Percentiles rank a stretch among this genome's conserved stretches.
These are phyloP conservation scores for Tephrocybe rancida DNA, from an alignment of 768 basidiomycete species.

Conservation along the genomic window DNA sequence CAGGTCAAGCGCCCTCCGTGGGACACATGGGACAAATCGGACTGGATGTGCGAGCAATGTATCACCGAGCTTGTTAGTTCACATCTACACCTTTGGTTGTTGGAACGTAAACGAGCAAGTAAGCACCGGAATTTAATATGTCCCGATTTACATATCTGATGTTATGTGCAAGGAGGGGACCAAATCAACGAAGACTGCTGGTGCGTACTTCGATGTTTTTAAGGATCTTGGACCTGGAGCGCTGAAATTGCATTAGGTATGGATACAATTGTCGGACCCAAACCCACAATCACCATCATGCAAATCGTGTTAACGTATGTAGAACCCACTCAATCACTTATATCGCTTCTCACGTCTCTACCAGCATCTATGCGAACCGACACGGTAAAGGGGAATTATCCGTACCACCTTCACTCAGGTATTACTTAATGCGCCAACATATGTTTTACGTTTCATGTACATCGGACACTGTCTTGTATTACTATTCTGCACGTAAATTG, in stretches of 20 bases:
- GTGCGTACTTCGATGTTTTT: conserved; percentile 16
- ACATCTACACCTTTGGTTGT: conserved; percentile 30
- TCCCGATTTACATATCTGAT: neutral
- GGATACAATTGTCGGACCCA: conserved; percentile 33
- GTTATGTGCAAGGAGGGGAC: conserved; percentile 10
- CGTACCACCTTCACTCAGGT: no score
- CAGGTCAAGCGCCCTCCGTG: conserved; percentile 13
- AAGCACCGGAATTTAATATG: neutral
- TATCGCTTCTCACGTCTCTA: neutral
- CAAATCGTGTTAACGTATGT: conserved; percentile 27
- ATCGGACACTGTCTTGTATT: no score
- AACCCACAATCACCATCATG: conserved; percentile 23
- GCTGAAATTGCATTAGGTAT: conserved; percentile 28
- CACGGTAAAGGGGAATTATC: conserved; percentile 7
- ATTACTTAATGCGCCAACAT: no score
- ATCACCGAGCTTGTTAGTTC: conserved; percentile 23
- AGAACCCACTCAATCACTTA: neutral
- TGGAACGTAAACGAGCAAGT: conserved; percentile 24
- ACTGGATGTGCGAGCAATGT: conserved; percentile 33
- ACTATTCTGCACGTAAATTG: no score
- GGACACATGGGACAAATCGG: conserved; percentile 26
- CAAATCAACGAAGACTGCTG: conserved; percentile 27
- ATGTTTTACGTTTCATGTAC: no score
- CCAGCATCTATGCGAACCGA: conserved; percentile 25
- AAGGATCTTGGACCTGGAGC: no score